Percentiles rank a stretch among this genome's conserved stretches.
phyloP scores from a whole-genome alignment of 768 basidiomycete species.

The Suillus luteus region DNA sequence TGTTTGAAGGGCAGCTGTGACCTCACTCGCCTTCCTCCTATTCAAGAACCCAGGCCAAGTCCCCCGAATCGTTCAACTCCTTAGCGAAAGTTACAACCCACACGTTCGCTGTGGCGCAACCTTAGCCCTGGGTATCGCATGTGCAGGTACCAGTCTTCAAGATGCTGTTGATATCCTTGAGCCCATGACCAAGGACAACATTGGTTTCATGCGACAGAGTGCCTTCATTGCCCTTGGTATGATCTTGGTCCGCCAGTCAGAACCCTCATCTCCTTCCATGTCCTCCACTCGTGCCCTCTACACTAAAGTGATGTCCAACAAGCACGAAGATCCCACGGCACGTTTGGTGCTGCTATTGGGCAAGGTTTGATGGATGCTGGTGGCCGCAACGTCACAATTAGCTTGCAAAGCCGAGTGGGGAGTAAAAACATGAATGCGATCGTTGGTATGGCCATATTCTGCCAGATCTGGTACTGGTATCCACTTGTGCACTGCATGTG shows the following conservation, averaged over 20 bases:
- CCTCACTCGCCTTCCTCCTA: too few relatives aligned
- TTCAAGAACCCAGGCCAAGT: slow-evolving; percentile 98
- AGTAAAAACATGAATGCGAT: slow-evolving; percentile 92
- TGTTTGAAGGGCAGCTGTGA: too few relatives aligned
- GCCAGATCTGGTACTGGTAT: slow-evolving; percentile 99
- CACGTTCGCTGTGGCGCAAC: slow-evolving; percentile 98
- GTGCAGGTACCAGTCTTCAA: slow-evolving; percentile 89
- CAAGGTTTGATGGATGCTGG: slow-evolving; percentile 99
- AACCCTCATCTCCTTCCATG: slow-evolving; percentile 82
- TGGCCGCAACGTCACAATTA: slow-evolving; percentile 94
- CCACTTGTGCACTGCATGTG: slow-evolving; percentile 92
- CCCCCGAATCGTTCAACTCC: slow-evolving; percentile 92
- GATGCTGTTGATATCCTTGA: slow-evolving; percentile 96
- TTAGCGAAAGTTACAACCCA: slow-evolving; percentile 98
- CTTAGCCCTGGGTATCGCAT: slow-evolving; percentile 93
- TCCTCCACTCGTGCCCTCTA: slow-evolving; percentile 83
- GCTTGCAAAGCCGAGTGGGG: slow-evolving; percentile 89
- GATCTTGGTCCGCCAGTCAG: slow-evolving; percentile 96
- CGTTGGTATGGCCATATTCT: slow-evolving; percentile 97
- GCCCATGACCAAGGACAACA: slow-evolving; percentile 97
- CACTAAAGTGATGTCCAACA: slow-evolving; percentile 87
- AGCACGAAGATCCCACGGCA: slow-evolving; percentile 99
- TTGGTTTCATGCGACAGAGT: slow-evolving; percentile 98
- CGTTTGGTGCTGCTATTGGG: slow-evolving; percentile 95
- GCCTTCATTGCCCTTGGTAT: slow-evolving; percentile 95